Conservation (phyloP, 1,284 basidiomycete species). For the Cystobasidiaceae sp. region DNA sequence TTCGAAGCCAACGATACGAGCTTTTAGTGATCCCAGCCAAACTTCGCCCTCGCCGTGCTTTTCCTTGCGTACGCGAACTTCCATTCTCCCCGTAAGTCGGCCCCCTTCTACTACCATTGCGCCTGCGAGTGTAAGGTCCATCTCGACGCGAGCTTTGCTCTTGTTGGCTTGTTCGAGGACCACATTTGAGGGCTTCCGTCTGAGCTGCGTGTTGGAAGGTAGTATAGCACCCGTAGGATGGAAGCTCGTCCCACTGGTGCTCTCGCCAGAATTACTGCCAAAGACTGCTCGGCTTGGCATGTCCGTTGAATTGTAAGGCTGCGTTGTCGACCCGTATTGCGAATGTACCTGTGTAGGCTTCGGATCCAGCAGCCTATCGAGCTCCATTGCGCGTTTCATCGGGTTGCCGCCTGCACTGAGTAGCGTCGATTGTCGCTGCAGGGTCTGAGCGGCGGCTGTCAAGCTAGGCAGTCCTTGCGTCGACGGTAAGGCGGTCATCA, state of each 20-base stretch:
- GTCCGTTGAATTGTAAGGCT: constrained; percentile 6
- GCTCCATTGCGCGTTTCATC: constrained; percentile 36
- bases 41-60: constrained; percentile 58
- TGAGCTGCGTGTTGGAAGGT: constrained; percentile 4
- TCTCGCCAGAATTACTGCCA: neutral
- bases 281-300: constrained; percentile 4
- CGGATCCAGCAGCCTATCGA: constrained; percentile 34
- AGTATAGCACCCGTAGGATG: neutral
- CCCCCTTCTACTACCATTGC: constrained; percentile 77
- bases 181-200: constrained; percentile 22
- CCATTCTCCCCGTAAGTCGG: constrained; percentile 65
- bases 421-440: constrained; percentile 33
- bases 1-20: constrained; percentile 84
- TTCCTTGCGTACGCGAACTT: constrained; percentile 61
- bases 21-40: constrained; percentile 69
- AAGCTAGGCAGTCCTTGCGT: neutral
- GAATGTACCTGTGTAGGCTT: constrained; percentile 1
- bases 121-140: constrained; percentile 74
- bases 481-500: neutral
- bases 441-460: constrained; percentile 8
- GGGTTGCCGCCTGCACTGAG: constrained; percentile 38
- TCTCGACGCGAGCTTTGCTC: constrained; percentile 65
- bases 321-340: constrained; percentile 2
- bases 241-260: neutral
- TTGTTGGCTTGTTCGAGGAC: constrained; percentile 38